Evolutionary conservation across 2,329 filamentous ascomycete species (phyloP), one percentile per base, ranked within the genome.

Genomic region (Trichoderma citrinoviride): DNA sequence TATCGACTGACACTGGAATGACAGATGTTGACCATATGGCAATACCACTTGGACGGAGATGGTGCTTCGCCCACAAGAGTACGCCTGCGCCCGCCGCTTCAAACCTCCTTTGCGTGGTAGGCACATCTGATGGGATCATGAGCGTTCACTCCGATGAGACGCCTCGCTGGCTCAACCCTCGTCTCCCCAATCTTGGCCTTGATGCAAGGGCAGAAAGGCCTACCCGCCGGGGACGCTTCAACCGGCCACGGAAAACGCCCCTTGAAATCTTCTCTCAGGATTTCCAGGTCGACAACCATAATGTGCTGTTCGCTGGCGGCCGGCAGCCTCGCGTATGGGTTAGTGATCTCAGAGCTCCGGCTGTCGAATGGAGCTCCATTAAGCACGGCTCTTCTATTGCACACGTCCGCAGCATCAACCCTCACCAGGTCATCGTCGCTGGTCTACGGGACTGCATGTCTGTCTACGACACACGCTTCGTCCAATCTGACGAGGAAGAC

Each of bases 401-500:
- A 0, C 83, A 85, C 65, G 72, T 88, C 37, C 78, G 78, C 40
- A 79, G 81, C 60, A 69, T 87, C 2, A 79, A 81, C 55, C 73
- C 75, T 7, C 74, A 85, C 68, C 80, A 83, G 50, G 75, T 87
- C 21, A 75, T 89, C 2, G 82, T 82, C 3, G 81, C 84, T 0
- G 85, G 85, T 1, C 73, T 86, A 2, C 70, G 74, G 37, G 79
- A 78, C 70, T 76, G 71, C 61, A 82, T 89, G 76, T 77, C 77
- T 1, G 73, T 87, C 5, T 89, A 87, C 69, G 87, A 89, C 67
- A 67, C 84, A 37, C 84, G 87, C 1, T 85, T 79, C 68, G 58
- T 70, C 23, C 63, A 50, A 27, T 12, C 21, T 6, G 17, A 33
- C 29, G 19, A 40, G 17, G 40, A 12, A 6, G 47, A 37, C 8